Evolutionary conservation across 345 rosid species (phyloP).

Genomic region (Syzygium jambos): DNA sequence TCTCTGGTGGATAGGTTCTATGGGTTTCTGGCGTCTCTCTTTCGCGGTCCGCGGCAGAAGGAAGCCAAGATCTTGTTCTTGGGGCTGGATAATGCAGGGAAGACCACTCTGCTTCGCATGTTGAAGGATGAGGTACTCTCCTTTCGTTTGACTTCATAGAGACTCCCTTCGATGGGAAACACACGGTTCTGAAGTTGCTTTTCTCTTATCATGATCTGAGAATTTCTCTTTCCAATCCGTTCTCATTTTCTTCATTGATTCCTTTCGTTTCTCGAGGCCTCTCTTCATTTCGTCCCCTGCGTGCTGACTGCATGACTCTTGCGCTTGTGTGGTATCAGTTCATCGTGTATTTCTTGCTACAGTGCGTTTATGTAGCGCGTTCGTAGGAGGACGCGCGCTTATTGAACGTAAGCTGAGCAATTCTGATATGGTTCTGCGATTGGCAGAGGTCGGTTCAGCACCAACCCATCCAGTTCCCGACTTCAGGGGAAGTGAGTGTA

Average conservation of each 20-base stretch:
- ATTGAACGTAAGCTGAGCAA: neutral
- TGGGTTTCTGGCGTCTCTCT: neutral
- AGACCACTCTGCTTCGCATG: slow-evolving; percentile 4
- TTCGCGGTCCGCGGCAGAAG: too few species aligned
- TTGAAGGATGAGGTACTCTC: neutral
- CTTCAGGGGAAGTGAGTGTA: slow-evolving; percentile 33
- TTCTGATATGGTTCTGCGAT: neutral
- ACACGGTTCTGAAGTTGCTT: too few species aligned
- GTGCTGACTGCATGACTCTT: neutral
- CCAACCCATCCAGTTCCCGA: slow-evolving; percentile 32
- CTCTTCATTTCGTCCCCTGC: neutral
- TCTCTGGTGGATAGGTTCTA: neutral
- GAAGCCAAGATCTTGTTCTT: neutral
- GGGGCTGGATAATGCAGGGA: slow-evolving; percentile 5
- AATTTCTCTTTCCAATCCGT: neutral
- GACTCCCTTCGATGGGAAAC: too few species aligned
- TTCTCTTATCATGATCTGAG: too few species aligned
- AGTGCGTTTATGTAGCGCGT: neutral
- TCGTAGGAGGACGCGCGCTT: rapidly evolving
- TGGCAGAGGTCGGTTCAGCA: slow-evolving; percentile 31
- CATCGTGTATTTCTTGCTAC: neutral
- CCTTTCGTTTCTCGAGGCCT: too few species aligned
- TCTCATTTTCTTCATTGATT: neutral
- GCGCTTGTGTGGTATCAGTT: neutral
- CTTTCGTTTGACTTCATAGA: neutral